Evolutionary conservation across 257 asterid genomes (phyloP).

Genomic region (Solanum clarkiae): DNA sequence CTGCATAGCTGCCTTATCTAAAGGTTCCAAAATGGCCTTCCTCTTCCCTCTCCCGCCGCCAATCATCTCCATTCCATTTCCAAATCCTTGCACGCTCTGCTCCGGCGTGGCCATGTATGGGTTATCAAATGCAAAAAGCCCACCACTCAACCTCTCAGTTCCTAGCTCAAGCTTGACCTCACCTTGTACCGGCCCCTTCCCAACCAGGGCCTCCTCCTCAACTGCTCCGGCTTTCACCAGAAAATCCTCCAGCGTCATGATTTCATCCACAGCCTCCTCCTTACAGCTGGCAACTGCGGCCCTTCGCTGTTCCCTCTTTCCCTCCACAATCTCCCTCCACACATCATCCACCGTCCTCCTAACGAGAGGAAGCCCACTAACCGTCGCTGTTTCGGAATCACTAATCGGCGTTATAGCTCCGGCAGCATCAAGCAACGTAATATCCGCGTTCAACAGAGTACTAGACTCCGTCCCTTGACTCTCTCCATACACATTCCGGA

Average conservation of each 20-base stretch:
- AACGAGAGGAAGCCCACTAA: not conserved
- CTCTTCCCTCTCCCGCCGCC: conserved; percentile 44
- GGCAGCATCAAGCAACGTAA: conserved; percentile 25
- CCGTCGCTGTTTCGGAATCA: conserved; percentile 15
- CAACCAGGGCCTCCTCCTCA: conserved; percentile 25
- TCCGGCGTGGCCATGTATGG: conserved; percentile 7
- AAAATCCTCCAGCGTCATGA: conserved; percentile 90
- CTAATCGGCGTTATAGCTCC: conserved; percentile 42
- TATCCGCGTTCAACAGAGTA: conserved; percentile 34
- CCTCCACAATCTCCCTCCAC: conserved; percentile 89
- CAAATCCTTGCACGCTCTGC: conserved; percentile 12
- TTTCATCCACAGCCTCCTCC: conserved; percentile 39
- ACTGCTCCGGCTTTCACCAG: conserved; percentile 61
- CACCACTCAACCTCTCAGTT: conserved; percentile 19
- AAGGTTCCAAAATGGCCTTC: conserved; percentile 61
- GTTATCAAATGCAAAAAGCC: conserved; percentile 14
- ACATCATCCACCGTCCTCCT: conserved; percentile 83
- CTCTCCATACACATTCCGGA: conserved; percentile 5
- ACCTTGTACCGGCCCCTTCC: not conserved
- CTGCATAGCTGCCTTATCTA: conserved; percentile 55
- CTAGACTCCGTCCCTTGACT: conserved; percentile 11
- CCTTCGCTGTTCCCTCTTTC: conserved; percentile 35
- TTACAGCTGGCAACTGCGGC: conserved; percentile 15
- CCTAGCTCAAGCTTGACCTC: conserved; percentile 20
- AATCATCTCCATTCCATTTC: conserved; percentile 15